These are phyloP conservation scores for Proliferodiscus dingleyae DNA, from an alignment of 2,329 filamentous ascomycete species.

Conservation along the genomic window DNA sequence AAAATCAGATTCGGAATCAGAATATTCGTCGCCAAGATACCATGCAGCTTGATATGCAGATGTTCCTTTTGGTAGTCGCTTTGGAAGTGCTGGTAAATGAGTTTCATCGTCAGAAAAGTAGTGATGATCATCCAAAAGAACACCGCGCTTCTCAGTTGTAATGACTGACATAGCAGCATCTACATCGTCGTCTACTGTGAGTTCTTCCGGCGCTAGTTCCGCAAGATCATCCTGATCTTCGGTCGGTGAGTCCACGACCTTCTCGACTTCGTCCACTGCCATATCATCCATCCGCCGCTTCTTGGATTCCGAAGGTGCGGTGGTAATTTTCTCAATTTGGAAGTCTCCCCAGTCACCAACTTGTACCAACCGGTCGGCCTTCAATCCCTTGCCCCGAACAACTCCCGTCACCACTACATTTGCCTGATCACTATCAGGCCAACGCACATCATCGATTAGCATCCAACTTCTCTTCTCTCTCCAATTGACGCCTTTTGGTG, in stretches of 20 bases:
- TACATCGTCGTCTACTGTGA: constrained; percentile 63
- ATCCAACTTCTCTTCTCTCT: constrained; percentile 95
- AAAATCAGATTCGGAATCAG: constrained; percentile 76
- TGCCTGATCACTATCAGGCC: constrained; percentile 56
- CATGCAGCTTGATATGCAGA: constrained; percentile 93
- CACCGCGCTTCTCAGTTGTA: constrained; percentile 66
- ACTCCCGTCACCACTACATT: constrained; percentile 76
- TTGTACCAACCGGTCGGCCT: constrained; percentile 84
- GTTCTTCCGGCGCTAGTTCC: constrained; percentile 81
- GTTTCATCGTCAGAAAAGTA: constrained; percentile 91
- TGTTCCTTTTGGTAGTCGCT: constrained; percentile 80
- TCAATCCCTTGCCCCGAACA: constrained; percentile 78
- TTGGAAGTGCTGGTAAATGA: constrained; percentile 56
- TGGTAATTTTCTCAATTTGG: constrained; percentile 83
- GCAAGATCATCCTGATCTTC: constrained; percentile 79
- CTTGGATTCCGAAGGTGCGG: constrained; percentile 61
- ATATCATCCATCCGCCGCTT: constrained; percentile 63
- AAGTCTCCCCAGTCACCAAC: constrained; percentile 92
- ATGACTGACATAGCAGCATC: constrained; percentile 44
- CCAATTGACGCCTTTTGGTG: constrained; percentile 92
- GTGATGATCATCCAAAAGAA: constrained; percentile 92
- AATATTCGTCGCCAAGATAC: constrained; percentile 75
- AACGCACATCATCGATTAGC: constrained; percentile 77
- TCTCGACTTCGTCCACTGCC: constrained; percentile 57
- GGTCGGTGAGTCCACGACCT: constrained; percentile 65